Evolutionary conservation across 73 alveolate species (phyloP).

Genomic region (Strombidium stylifer): DNA sequence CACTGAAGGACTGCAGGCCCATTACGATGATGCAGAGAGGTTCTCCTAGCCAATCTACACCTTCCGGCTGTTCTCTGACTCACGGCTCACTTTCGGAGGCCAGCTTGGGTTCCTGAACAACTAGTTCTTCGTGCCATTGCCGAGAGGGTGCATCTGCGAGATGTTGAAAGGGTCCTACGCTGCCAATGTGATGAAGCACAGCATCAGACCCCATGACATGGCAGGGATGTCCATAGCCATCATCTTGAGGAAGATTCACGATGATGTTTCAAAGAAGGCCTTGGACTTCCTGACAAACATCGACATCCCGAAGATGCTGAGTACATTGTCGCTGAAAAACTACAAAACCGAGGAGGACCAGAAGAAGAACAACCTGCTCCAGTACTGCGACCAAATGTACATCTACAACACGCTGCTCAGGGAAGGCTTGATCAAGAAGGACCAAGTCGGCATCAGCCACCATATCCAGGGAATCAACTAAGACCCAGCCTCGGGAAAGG

Average conservation of each 20-base stretch:
- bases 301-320: slow-evolving; percentile 62
- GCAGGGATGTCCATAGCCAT: slow-evolving; percentile 71
- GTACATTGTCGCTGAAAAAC: slow-evolving; percentile 54
- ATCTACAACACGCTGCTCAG: too few relatives aligned
- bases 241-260: slow-evolving; percentile 68
- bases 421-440: too few relatives aligned
- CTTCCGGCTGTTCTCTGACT: slow-evolving; percentile 71
- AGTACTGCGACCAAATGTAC: too few relatives aligned
- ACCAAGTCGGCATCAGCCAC: too few relatives aligned
- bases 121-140: slow-evolving; percentile 73
- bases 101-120: slow-evolving; percentile 81
- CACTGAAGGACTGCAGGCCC: slow-evolving; percentile 89
- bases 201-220: slow-evolving; percentile 78
- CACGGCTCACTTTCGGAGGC: slow-evolving; percentile 82
- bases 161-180: slow-evolving; percentile 72
- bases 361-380: too few relatives aligned
- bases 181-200: slow-evolving; percentile 74
- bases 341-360: too few relatives aligned
- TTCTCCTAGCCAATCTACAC: slow-evolving; percentile 79
- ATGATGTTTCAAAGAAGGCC: slow-evolving; percentile 36
- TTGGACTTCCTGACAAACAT: slow-evolving; percentile 47
- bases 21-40: slow-evolving; percentile 90
- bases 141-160: slow-evolving; percentile 68
- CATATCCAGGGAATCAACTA: too few relatives aligned
- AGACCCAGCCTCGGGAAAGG: too few relatives aligned